phyloP scores from a whole-genome alignment of 2,329 filamentous ascomycete species.

The Rhexocercosporidium sp. region DNA sequence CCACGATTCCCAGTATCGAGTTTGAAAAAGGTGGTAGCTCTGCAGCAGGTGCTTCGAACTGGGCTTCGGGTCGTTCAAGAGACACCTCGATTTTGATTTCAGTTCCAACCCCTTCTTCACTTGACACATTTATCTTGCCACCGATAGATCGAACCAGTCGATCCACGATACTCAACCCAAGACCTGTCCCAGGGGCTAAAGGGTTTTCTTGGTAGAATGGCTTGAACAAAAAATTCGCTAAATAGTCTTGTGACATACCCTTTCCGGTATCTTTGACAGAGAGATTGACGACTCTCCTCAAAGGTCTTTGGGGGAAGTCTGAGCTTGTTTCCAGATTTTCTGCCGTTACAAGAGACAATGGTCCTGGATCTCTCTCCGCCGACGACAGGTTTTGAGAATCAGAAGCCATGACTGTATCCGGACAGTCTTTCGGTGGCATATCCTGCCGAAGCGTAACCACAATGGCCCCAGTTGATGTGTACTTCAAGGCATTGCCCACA shows the following conservation, averaged over 20 bases:
- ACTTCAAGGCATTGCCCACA: slow-evolving; percentile 65
- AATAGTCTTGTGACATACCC: slow-evolving; percentile 65
- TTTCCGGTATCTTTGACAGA: slow-evolving; percentile 64
- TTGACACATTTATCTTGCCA: slow-evolving; percentile 62
- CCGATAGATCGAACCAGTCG: slow-evolving; percentile 61
- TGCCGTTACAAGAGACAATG: not conserved
- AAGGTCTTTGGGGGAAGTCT: not conserved
- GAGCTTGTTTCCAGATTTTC: not conserved
- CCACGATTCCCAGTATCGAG: not conserved
- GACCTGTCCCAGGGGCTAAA: slow-evolving; percentile 40
- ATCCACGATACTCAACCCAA: slow-evolving; percentile 68
- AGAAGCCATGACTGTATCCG: not conserved
- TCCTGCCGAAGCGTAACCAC: slow-evolving; percentile 40
- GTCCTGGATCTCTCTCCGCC: not conserved
- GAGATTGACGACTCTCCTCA: slow-evolving; percentile 31
- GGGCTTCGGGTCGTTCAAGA: not conserved
- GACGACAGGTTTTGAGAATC: not conserved
- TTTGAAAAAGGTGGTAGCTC: not conserved
- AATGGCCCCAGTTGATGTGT: slow-evolving; percentile 56
- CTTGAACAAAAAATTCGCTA: slow-evolving; percentile 59
- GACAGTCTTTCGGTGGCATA: not conserved
- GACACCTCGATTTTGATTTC: not conserved
- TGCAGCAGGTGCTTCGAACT: not conserved
- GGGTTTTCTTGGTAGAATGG: slow-evolving; percentile 60
- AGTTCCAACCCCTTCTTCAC: slow-evolving; percentile 52